Percentiles rank a stretch among this genome's conserved stretches.
Conservation (phyloP, 192 early-diverging fungal genomes). For the Cetraspora pellucida region DNA sequence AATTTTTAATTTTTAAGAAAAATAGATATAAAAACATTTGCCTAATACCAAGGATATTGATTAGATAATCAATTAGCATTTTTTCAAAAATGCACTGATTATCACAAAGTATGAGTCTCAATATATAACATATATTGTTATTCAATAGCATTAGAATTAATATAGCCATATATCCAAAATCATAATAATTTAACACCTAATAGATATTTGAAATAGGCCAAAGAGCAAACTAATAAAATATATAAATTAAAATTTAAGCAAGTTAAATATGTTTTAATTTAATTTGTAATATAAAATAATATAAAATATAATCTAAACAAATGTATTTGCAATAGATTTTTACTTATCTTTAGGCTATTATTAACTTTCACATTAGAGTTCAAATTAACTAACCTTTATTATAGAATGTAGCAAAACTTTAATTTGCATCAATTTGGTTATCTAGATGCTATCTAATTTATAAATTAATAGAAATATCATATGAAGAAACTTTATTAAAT, state of each 20-base stretch:
- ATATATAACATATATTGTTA: background rate
- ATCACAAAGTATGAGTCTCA: background rate
- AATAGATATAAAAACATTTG: background rate
- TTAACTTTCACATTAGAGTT: too few species aligned
- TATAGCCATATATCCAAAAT: background rate
- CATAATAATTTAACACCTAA: background rate
- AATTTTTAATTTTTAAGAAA: background rate
- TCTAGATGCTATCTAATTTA: background rate
- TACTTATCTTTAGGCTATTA: too few species aligned
- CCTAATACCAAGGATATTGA: background rate
- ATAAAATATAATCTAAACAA: too few species aligned
- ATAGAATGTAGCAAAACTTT: background rate
- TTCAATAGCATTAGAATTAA: background rate
- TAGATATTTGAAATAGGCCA: background rate
- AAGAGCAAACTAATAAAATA: background rate
- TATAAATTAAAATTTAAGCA: slow-evolving; percentile 6
- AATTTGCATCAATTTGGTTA: background rate
- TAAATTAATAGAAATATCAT: background rate
- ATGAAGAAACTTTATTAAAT: background rate
- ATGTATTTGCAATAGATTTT: too few species aligned
- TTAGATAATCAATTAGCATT: background rate
- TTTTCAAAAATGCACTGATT: background rate
- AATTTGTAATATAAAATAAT: too few species aligned
- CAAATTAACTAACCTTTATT: background rate
- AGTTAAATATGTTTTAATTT: background rate